Percentiles rank a stretch among this genome's conserved stretches.
phyloP scores from a whole-genome alignment of 2,329 filamentous ascomycete species.

The Colletotrichum sp. region DNA sequence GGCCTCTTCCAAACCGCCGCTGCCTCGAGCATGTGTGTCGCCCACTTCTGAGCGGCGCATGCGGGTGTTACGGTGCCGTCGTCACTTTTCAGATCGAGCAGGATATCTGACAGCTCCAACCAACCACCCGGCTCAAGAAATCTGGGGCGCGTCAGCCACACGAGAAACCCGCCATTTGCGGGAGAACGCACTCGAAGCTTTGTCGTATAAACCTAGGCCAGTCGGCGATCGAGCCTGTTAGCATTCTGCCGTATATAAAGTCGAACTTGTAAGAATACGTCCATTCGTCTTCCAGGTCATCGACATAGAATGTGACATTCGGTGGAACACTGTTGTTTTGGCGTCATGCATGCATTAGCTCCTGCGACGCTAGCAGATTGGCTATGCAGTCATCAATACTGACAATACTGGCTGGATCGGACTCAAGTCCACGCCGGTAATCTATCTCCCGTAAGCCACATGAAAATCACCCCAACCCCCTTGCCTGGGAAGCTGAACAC shows the following conservation, averaged over 20 bases:
- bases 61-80: slow-evolving; percentile 39
- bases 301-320: slow-evolving; percentile 54
- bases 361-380: neutral
- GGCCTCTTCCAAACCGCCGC: slow-evolving; percentile 32
- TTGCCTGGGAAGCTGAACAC: neutral
- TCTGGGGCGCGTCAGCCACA: slow-evolving; percentile 1
- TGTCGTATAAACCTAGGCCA: slow-evolving; percentile 41
- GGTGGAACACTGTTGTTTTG: slow-evolving; percentile 40
- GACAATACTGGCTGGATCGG: slow-evolving; percentile 45
- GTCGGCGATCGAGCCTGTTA: slow-evolving; percentile 39
- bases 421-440: slow-evolving; percentile 47
- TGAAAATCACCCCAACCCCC: neutral
- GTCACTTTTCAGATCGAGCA: slow-evolving; percentile 42
- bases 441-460: slow-evolving; percentile 12
- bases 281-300: slow-evolving; percentile 48
- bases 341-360: neutral
- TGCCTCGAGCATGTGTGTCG: slow-evolving; percentile 32
- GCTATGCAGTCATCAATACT: neutral
- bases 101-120: slow-evolving; percentile 48
- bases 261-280: slow-evolving; percentile 42
- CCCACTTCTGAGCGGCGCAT: slow-evolving; percentile 36
- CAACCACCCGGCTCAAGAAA: slow-evolving; percentile 48
- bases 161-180: neutral
- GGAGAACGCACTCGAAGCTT: slow-evolving; percentile 32
- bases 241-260: slow-evolving; percentile 44